Evolutionary conservation across 176 grass and related monocot species (phyloP).

Genomic region (Carex littledalei): DNA sequence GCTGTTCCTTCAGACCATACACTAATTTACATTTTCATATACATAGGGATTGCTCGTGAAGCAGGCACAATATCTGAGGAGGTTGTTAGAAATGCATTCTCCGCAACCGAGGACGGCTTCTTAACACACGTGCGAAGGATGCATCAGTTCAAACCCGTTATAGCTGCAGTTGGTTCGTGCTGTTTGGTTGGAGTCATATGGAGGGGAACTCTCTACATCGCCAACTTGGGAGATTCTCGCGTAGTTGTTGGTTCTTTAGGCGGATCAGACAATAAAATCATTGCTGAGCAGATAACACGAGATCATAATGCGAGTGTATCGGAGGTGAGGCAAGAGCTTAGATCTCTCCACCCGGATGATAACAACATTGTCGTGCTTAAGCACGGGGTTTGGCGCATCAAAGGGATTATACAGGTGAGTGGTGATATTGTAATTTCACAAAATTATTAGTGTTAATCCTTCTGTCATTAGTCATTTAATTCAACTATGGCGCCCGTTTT

Average conservation of each 20-base stretch:
- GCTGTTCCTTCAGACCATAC: background rate
- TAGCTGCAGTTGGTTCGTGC: conserved; percentile 83
- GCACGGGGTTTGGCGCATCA: conserved; percentile 97
- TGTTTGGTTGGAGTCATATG: conserved; percentile 87
- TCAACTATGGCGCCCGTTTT: background rate
- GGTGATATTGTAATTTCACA: background rate
- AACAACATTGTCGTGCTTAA: conserved; percentile 92
- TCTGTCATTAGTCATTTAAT: background rate
- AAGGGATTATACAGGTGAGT: conserved; percentile 93
- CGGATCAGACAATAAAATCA: conserved; percentile 45
- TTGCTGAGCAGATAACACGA: conserved; percentile 81
- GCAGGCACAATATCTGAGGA: conserved; percentile 73
- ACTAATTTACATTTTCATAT: too few species aligned
- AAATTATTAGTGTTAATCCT: background rate
- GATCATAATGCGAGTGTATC: conserved; percentile 91
- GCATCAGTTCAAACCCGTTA: conserved; percentile 77
- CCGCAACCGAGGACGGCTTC: conserved; percentile 89
- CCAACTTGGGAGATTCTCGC: conserved; percentile 88
- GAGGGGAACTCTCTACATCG: conserved; percentile 77
- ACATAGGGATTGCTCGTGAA: conserved; percentile 65
- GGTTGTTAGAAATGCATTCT: conserved; percentile 76
- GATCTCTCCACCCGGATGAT: conserved; percentile 87
- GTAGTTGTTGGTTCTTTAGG: conserved; percentile 67
- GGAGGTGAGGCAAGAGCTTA: conserved; percentile 86
- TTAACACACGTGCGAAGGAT: conserved; percentile 79